Conservation (phyloP, 805 yeast species). For the Pichia occidentalis region DNA sequence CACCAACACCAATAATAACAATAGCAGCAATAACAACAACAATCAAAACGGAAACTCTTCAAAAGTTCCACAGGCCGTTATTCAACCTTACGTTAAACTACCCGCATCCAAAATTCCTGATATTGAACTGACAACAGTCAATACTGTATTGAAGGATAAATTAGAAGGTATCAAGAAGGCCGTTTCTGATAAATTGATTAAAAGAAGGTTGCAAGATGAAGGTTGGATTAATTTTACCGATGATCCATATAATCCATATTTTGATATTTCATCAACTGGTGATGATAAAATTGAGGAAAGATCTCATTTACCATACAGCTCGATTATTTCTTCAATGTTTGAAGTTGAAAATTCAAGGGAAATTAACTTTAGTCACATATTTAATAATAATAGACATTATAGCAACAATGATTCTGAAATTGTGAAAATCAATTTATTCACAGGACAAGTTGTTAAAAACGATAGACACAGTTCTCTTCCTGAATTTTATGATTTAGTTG, state of each 20-base stretch:
- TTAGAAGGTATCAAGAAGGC: constrained; percentile 72
- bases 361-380: constrained; percentile 37
- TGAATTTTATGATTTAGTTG: constrained; percentile 38
- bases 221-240: constrained; percentile 84
- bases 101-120: constrained; percentile 94
- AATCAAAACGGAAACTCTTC: constrained; percentile 1
- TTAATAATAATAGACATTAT: constrained; percentile 40
- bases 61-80: constrained; percentile 30
- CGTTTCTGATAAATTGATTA: constrained; percentile 77
- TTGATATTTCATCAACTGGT: constrained; percentile 56
- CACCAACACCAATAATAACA: neutral
- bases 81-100: constrained; percentile 76
- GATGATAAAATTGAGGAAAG: constrained; percentile 40
- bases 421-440: constrained; percentile 38
- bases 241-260: constrained; percentile 76
- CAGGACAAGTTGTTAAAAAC: constrained; percentile 43
- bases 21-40: constrained; percentile 4
- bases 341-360: constrained; percentile 59
- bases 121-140: constrained; percentile 79
- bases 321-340: constrained; percentile 63
- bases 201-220: constrained; percentile 60
- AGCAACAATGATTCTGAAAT: constrained; percentile 24
- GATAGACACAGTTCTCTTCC: constrained; percentile 32
- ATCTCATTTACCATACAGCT: constrained; percentile 70
- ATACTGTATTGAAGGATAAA: constrained; percentile 64